These are phyloP conservation scores for Tricholoma bakamatsutake DNA, from an alignment of 768 basidiomycete species.

Conservation along the genomic window DNA sequence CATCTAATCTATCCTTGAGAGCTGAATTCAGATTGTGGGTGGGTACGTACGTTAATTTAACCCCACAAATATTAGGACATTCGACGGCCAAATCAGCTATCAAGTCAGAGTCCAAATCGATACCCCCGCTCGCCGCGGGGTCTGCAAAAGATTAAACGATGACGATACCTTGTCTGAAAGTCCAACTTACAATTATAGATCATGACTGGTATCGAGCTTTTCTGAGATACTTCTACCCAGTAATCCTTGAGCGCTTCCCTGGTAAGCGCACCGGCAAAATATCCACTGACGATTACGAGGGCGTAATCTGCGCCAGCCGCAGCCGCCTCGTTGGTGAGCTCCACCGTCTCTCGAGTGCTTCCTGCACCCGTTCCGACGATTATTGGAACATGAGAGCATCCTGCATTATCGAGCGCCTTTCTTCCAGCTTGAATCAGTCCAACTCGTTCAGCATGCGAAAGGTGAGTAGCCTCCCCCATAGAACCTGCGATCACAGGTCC, in stretches of 20 bases:
- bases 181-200: slow-evolving; percentile 75
- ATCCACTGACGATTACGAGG: slow-evolving; percentile 83
- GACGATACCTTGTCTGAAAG: background rate
- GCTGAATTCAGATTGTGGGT: background rate
- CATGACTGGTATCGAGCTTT: slow-evolving; percentile 82
- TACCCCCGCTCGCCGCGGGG: slow-evolving; percentile 83
- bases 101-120: slow-evolving; percentile 87
- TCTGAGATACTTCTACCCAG: slow-evolving; percentile 70
- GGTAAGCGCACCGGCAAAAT: slow-evolving; percentile 77
- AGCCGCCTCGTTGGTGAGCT: slow-evolving; percentile 71
- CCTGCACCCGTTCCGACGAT: slow-evolving; percentile 81
- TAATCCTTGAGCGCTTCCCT: slow-evolving; percentile 70
- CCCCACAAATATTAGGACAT: slow-evolving; percentile 74
- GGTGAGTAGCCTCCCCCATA: slow-evolving; percentile 82
- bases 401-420: slow-evolving; percentile 62
- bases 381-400: slow-evolving; percentile 53
- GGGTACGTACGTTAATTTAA: slow-evolving; percentile 77
- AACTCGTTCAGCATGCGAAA: slow-evolving; percentile 61
- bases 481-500: slow-evolving; percentile 71
- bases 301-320: slow-evolving; percentile 80
- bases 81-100: slow-evolving; percentile 74
- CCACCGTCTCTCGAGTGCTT: slow-evolving; percentile 78
- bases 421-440: slow-evolving; percentile 62
- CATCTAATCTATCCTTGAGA: slow-evolving; percentile 43
- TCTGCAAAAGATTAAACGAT: slow-evolving; percentile 34